Conservation (phyloP, 2,329 filamentous ascomycete genomes). For the Fusarium decemcellulare region DNA sequence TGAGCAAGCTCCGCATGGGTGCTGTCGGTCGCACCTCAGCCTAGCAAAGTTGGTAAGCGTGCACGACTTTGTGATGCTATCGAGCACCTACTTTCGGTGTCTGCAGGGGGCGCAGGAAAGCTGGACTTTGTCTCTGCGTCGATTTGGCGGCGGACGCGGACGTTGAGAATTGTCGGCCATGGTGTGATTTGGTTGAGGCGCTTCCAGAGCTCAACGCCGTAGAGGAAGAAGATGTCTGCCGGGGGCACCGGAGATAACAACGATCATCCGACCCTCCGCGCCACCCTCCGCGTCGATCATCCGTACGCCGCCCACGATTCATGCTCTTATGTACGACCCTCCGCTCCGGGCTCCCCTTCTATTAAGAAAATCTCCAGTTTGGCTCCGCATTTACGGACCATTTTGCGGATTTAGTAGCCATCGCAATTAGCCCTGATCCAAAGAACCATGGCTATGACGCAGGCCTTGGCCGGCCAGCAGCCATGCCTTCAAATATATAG, state of each 20-base stretch:
- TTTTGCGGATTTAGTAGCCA: conserved; percentile 22
- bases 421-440: conserved; percentile 14
- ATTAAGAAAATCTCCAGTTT: conserved; percentile 18
- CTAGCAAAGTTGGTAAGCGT: conserved; percentile 21
- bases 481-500: conserved; percentile 13
- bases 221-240: conserved; percentile 8
- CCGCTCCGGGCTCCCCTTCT: conserved; percentile 1
- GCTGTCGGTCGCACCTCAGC: conserved; percentile 29
- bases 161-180: conserved; percentile 27
- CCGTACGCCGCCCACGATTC: conserved; percentile 8
- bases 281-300: background rate
- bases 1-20: conserved; percentile 28
- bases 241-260: conserved; percentile 19
- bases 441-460: conserved; percentile 20
- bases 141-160: conserved; percentile 30
- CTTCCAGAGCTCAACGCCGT: background rate
- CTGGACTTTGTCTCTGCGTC: conserved; percentile 34
- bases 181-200: background rate
- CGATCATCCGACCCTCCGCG: conserved; percentile 23
- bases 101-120: conserved; percentile 32
- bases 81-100: conserved; percentile 26
- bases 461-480: conserved; percentile 4
- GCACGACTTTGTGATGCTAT: conserved; percentile 10
- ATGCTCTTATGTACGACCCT: conserved; percentile 11
- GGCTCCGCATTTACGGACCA: conserved; percentile 14